Percentiles rank a stretch among this genome's conserved stretches.
Conservation (phyloP, 2,329 filamentous ascomycete species). For the Eurotiales sp. region DNA sequence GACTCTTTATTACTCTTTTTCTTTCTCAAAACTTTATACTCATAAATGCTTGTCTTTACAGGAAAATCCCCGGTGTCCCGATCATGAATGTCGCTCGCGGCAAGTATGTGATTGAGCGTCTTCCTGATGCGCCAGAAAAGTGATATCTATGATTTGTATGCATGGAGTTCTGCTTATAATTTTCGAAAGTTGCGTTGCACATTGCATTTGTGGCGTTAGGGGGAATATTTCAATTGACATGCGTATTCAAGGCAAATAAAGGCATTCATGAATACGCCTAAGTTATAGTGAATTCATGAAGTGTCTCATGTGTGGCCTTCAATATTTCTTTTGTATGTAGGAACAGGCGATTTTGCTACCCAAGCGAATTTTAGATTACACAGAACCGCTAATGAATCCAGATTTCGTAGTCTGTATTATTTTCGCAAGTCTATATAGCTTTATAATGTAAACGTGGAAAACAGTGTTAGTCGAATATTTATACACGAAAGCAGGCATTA, state of each 20-base stretch:
- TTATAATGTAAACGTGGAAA: too few relatives aligned
- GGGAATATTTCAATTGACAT: neutral
- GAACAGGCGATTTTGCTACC: too few relatives aligned
- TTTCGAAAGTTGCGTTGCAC: neutral
- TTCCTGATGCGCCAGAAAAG: constrained; percentile 60
- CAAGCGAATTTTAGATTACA: too few relatives aligned
- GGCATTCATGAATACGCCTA: too few relatives aligned
- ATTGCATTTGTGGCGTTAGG: constrained; percentile 5
- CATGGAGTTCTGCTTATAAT: neutral
- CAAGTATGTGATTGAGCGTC: constrained; percentile 90
- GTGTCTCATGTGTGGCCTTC: too few relatives aligned
- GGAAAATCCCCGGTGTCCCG: constrained; percentile 68
- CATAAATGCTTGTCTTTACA: neutral
- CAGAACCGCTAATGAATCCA: neutral
- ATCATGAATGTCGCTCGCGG: constrained; percentile 76
- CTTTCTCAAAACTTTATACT: neutral
- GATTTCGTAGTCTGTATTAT: neutral
- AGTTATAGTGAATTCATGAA: too few relatives aligned
- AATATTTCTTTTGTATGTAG: too few relatives aligned
- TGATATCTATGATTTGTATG: neutral
- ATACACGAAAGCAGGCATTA: too few relatives aligned
- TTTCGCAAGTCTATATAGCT: too few relatives aligned
- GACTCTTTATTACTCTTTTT: neutral
- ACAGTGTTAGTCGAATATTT: too few relatives aligned
- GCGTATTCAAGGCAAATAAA: neutral